Evolutionary conservation across 2,329 filamentous ascomycete genomes (phyloP).

Genomic region (Paecilomyces dactylethromorphus): DNA sequence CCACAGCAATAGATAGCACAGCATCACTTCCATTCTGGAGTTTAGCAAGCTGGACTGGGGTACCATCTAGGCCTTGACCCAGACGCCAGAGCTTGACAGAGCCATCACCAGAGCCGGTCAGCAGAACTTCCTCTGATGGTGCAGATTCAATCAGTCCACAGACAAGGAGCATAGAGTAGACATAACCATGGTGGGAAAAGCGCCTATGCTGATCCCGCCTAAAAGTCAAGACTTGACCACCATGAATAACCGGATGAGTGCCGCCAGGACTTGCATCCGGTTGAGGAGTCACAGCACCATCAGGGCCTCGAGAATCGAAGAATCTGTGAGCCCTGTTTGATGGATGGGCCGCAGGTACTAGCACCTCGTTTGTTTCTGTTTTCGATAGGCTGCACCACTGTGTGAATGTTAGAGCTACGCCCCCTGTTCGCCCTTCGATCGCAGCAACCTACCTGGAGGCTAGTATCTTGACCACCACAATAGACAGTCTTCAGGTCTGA

Average conservation of each 20-base stretch:
- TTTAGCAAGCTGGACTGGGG: conserved; percentile 63
- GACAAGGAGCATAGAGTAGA: conserved; percentile 91
- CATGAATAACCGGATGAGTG: conserved; percentile 43
- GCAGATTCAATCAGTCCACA: conserved; percentile 64
- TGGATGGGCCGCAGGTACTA: conserved; percentile 63
- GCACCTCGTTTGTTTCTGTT: conserved; percentile 55
- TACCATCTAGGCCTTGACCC: conserved; percentile 50
- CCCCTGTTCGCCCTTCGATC: background rate
- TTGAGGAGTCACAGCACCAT: conserved; percentile 70
- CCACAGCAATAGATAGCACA: conserved; percentile 72
- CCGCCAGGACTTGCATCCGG: conserved; percentile 54
- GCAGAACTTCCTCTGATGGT: conserved; percentile 64
- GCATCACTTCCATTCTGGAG: conserved; percentile 58
- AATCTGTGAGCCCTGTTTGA: conserved; percentile 76
- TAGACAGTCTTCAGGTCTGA: conserved; percentile 73
- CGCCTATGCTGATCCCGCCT: conserved; percentile 72
- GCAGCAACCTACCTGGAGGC: conserved; percentile 58
- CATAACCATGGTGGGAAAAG: conserved; percentile 91
- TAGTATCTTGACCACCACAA: conserved; percentile 88
- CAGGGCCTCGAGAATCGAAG: conserved; percentile 84
- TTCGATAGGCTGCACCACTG: conserved; percentile 70
- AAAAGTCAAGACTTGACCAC: conserved; percentile 69
- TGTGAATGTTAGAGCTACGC: conserved; percentile 12
- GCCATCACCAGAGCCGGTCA: conserved; percentile 90
- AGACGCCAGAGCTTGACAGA: conserved; percentile 91